Conservation (phyloP, 768 basidiomycete genomes). For the Floccularia luteovirens region DNA sequence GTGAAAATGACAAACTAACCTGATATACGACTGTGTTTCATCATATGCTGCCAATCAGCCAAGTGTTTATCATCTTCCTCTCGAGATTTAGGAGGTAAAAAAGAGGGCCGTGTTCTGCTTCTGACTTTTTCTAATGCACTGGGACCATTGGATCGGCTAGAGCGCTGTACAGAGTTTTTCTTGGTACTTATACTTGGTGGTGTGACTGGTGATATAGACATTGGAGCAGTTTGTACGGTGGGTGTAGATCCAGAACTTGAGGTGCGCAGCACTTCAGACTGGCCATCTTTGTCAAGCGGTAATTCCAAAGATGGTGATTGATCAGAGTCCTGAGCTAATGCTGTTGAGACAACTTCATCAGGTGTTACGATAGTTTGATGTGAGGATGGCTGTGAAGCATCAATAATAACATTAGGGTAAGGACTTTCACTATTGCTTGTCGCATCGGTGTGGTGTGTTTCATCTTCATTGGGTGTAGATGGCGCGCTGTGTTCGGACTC, state of each 20-base stretch:
- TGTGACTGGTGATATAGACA: conserved; percentile 15
- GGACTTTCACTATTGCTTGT: conserved; percentile 9
- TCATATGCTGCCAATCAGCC: conserved; percentile 84
- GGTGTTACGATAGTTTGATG: conserved; percentile 16
- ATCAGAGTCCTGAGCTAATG: background rate
- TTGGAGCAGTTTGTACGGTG: conserved; percentile 4
- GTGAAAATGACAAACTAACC: conserved; percentile 38
- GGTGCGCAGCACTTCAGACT: background rate
- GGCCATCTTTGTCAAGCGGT: background rate
- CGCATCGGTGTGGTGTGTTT: conserved; percentile 3
- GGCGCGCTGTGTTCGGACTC: conserved; percentile 12
- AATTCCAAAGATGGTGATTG: background rate
- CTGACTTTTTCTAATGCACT: conserved; percentile 72
- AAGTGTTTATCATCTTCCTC: conserved; percentile 80
- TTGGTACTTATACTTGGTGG: conserved; percentile 15
- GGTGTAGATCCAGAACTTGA: background rate
- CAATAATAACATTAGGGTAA: conserved; percentile 37
- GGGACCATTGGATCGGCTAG: conserved; percentile 52
- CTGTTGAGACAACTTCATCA: conserved; percentile 1
- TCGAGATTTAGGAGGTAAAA: conserved; percentile 77
- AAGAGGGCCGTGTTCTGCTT: conserved; percentile 77
- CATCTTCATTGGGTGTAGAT: conserved; percentile 1
- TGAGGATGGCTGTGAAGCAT: conserved; percentile 26
- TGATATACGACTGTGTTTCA: conserved; percentile 67
- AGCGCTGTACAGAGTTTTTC: conserved; percentile 28